These are phyloP conservation scores for Talaromyces atroroseus DNA, from an alignment of 2,329 filamentous ascomycete genomes.

Conservation along the genomic window DNA sequence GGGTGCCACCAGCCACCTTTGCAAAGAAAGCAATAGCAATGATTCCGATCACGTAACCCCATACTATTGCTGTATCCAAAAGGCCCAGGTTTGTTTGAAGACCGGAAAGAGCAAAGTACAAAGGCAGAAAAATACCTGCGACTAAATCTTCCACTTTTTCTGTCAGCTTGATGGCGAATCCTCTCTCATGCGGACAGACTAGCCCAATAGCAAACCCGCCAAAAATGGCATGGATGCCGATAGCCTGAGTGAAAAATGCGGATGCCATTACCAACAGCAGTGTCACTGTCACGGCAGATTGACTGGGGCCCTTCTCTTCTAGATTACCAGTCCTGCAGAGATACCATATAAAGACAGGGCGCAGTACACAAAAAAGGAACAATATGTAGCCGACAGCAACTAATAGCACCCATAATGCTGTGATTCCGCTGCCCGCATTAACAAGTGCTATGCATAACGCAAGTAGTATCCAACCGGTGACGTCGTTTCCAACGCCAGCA, in stretches of 20 bases:
- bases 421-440: constrained; percentile 76
- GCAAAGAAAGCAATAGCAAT: constrained; percentile 75
- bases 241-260: constrained; percentile 82
- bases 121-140: constrained; percentile 72
- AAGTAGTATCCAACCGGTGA: constrained; percentile 83
- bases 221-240: constrained; percentile 92
- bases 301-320: constrained; percentile 81
- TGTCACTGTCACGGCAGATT: constrained; percentile 76
- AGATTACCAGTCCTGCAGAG: constrained; percentile 69
- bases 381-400: constrained; percentile 68
- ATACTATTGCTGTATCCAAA: constrained; percentile 72
- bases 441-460: constrained; percentile 90
- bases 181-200: constrained; percentile 83
- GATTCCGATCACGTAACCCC: constrained; percentile 84
- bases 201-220: constrained; percentile 85
- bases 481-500: constrained; percentile 89
- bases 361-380: constrained; percentile 66
- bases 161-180: constrained; percentile 83
- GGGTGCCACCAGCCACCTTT: constrained; percentile 75
- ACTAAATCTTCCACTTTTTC: constrained; percentile 94
- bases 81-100: constrained; percentile 83
- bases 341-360: constrained; percentile 68
- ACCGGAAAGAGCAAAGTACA: constrained; percentile 91
- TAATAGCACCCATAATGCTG: constrained; percentile 79
- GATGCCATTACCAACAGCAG: constrained; percentile 72